A percentile compares a stretch with the other conserved stretches of the same genome.
Conservation (phyloP, 768 basidiomycete species). For the Hirschioporus abietinus region DNA sequence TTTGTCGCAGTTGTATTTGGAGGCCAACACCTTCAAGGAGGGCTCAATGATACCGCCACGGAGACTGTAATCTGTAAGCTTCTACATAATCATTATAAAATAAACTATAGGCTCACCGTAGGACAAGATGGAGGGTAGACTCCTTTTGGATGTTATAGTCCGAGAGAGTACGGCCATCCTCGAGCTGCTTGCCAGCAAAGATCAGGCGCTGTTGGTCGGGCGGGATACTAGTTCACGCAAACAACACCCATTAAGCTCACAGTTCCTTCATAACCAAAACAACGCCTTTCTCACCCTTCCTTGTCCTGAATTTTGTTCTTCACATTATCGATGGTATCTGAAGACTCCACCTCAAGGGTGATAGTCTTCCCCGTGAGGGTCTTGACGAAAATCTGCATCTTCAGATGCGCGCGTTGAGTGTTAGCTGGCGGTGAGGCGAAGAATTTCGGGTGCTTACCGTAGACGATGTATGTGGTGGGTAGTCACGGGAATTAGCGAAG, state of each 20-base stretch:
- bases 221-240: constrained; percentile 55
- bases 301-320: constrained; percentile 81
- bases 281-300: constrained; percentile 47
- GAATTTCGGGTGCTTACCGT: constrained; percentile 11
- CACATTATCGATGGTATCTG: constrained; percentile 95
- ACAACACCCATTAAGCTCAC: not conserved
- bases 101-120: constrained; percentile 57
- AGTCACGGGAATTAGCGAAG: constrained; percentile 23
- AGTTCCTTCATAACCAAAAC: not conserved
- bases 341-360: constrained; percentile 97
- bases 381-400: constrained; percentile 76
- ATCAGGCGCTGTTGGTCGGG: constrained; percentile 95
- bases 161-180: constrained; percentile 92
- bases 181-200: constrained; percentile 97
- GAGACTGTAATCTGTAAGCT: constrained; percentile 45
- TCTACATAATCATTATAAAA: constrained; percentile 5
- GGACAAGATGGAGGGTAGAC: constrained; percentile 95
- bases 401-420: constrained; percentile 2
- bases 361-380: constrained; percentile 97
- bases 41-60: constrained; percentile 99
- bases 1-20: constrained; percentile 99
- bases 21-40: constrained; percentile 93
- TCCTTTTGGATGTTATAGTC: constrained; percentile 99
- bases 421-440: not conserved
- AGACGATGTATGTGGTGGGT: constrained; percentile 7